Evolutionary conservation across 257 asterid species (phyloP).

Genomic region (Fraxinus anomala): DNA sequence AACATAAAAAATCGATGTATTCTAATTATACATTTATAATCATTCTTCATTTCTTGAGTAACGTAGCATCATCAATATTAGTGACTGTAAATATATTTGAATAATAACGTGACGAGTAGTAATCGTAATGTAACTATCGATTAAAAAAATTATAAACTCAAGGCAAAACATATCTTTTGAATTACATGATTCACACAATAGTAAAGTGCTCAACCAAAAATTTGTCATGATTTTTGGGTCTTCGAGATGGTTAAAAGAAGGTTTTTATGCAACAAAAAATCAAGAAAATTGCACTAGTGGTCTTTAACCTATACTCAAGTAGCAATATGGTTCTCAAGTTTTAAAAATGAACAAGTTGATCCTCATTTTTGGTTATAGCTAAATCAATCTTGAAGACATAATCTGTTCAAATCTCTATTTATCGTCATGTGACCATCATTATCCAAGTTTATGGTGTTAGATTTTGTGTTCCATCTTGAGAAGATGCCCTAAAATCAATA

Average conservation of each 20-base stretch:
- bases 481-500: not conserved
- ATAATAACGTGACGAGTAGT: too few relatives aligned
- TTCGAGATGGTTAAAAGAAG: not conserved
- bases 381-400: not conserved
- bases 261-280: not conserved
- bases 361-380: too few relatives aligned
- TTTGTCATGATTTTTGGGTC: not conserved
- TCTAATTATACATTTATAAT: too few relatives aligned
- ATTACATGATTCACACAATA: not conserved
- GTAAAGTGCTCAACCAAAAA: not conserved
- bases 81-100: too few relatives aligned
- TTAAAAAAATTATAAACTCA: not conserved
- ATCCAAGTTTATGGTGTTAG: not conserved
- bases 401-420: not conserved
- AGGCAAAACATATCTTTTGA: not conserved
- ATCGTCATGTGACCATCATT: not conserved
- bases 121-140: too few relatives aligned
- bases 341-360: not conserved
- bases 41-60: not conserved
- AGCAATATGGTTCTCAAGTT: not conserved
- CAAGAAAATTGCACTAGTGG: not conserved
- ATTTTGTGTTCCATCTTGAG: not conserved
- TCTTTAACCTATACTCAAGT: not conserved
- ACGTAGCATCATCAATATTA: too few relatives aligned
- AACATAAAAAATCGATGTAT: too few relatives aligned